These are phyloP conservation scores for Coniophora puteana DNA, from an alignment of 1,284 basidiomycete species.

Conservation along the genomic window DNA sequence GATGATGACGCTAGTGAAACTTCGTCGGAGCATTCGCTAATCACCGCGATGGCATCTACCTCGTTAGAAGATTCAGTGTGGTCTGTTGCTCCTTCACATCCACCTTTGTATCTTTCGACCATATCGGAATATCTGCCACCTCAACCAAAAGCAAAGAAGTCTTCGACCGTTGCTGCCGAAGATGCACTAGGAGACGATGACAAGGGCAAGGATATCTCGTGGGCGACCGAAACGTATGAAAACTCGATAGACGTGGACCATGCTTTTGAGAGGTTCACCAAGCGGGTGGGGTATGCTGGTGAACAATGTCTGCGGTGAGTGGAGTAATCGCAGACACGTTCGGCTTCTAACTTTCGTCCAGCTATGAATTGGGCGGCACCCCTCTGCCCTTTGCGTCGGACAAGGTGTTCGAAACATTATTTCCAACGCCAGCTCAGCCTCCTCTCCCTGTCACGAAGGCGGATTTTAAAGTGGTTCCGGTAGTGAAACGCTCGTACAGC, in stretches of 20 bases:
- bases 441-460: slow-evolving; percentile 52
- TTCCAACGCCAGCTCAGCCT: slow-evolving; percentile 47
- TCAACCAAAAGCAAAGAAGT: slow-evolving; percentile 43
- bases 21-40: slow-evolving; percentile 43
- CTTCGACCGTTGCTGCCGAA: slow-evolving; percentile 34
- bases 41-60: slow-evolving; percentile 56
- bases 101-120: slow-evolving; percentile 72
- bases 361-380: slow-evolving; percentile 72
- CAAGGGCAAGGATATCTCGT: slow-evolving; percentile 45
- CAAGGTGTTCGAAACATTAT: slow-evolving; percentile 62
- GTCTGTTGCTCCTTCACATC: slow-evolving; percentile 57
- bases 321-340: slow-evolving; percentile 6
- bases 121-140: slow-evolving; percentile 64
- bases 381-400: slow-evolving; percentile 77
- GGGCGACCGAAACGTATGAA: slow-evolving; percentile 73
- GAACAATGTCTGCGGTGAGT: slow-evolving; percentile 76
- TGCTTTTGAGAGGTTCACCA: slow-evolving; percentile 76
- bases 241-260: slow-evolving; percentile 72
- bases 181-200: slow-evolving; percentile 36
- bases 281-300: slow-evolving; percentile 60
- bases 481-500: slow-evolving; percentile 47
- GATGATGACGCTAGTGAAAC: slow-evolving; percentile 26
- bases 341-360: slow-evolving; percentile 24
- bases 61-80: slow-evolving; percentile 60
- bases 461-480: slow-evolving; percentile 49